Evolutionary conservation across 2,329 filamentous ascomycete species (phyloP).

Genomic region (Aspergillus transmontanensis): DNA sequence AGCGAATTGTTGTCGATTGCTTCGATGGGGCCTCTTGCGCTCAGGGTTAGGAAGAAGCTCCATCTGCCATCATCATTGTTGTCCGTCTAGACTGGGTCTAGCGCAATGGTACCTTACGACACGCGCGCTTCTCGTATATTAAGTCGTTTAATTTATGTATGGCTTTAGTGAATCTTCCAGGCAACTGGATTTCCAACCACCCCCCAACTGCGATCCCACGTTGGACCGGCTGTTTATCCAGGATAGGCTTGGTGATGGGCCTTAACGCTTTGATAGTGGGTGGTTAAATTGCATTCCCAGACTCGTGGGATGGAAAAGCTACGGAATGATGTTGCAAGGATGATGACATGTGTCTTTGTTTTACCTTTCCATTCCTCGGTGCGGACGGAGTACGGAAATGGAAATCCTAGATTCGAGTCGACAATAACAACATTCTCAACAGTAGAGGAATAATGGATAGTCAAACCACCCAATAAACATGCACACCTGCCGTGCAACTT

Average conservation of each 20-base stretch:
- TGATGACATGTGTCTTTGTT: neutral
- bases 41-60: neutral
- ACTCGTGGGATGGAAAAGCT: neutral
- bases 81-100: neutral
- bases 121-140: neutral
- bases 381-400: neutral
- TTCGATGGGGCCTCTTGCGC: neutral
- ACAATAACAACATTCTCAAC: neutral
- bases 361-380: neutral
- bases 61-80: neutral
- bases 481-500: neutral
- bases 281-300: neutral
- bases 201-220: neutral
- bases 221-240: constrained; percentile 1
- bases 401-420: neutral
- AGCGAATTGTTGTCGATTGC: neutral
- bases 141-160: neutral
- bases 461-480: neutral
- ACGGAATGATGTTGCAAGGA: neutral
- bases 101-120: neutral
- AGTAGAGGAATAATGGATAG: no score
- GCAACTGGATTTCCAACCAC: neutral
- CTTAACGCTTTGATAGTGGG: neutral
- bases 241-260: neutral
- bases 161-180: neutral